Evolutionary conservation across 495 filamentous ascomycete species (phyloP).

Genomic region (Tetracladium setigerum): DNA sequence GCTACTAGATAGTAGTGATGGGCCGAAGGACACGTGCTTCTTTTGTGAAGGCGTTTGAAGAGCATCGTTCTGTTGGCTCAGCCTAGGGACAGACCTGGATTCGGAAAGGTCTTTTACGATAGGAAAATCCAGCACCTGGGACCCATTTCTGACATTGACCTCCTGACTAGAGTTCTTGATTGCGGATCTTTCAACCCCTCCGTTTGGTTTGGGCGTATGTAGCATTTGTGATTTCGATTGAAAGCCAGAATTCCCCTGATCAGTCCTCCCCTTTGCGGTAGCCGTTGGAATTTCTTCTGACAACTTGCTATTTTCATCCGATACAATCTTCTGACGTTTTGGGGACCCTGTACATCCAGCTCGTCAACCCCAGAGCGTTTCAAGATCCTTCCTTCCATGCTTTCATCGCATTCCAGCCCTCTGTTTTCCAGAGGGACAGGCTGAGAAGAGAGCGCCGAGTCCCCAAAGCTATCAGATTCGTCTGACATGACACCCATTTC

Average conservation of each 20-base stretch:
- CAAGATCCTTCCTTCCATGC: too few relatives aligned
- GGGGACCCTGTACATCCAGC: not conserved
- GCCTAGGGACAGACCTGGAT: conserved; percentile 51
- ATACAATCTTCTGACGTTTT: not conserved
- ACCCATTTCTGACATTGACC: not conserved
- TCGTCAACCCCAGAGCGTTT: too few relatives aligned
- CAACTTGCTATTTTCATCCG: not conserved
- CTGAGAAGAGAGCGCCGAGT: too few relatives aligned
- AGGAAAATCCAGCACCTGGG: conserved; percentile 51
- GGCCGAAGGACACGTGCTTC: conserved; percentile 34
- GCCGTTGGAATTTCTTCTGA: conserved; percentile 9
- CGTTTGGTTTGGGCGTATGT: too few relatives aligned
- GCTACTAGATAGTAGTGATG: conserved; percentile 1
- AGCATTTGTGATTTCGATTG: too few relatives aligned
- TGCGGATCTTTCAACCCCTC: too few relatives aligned
- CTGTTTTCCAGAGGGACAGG: not conserved
- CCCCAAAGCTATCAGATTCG: too few relatives aligned
- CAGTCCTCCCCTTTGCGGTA: not conserved
- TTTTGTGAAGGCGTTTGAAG: conserved; percentile 28
- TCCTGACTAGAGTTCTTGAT: too few relatives aligned
- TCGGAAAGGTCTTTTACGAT: conserved; percentile 76
- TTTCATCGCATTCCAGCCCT: not conserved
- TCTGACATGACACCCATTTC: too few relatives aligned
- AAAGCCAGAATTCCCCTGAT: too few relatives aligned
- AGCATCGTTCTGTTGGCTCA: conserved; percentile 54